These are phyloP conservation scores for Calocera viscosa DNA, from an alignment of 768 basidiomycete genomes.

Conservation along the genomic window DNA sequence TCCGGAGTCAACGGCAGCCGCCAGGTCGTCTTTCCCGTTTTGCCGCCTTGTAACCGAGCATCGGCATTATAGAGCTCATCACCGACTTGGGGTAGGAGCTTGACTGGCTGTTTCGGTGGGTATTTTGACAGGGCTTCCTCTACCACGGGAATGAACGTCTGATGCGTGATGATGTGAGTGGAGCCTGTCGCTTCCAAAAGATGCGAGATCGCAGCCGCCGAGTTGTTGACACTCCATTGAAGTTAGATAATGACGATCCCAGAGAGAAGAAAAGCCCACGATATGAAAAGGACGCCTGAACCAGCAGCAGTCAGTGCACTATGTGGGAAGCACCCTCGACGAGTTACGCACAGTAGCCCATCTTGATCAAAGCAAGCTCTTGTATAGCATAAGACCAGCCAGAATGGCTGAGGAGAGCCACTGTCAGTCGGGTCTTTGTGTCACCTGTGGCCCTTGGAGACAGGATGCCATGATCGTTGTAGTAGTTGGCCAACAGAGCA, in stretches of 20 bases:
- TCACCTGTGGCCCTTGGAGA: background rate
- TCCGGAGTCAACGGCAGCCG: constrained; percentile 24
- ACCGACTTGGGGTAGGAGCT: constrained; percentile 19
- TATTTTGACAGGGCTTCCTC: constrained; percentile 23
- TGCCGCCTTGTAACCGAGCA: constrained; percentile 30
- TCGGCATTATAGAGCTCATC: constrained; percentile 34
- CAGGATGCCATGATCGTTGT: constrained; percentile 1
- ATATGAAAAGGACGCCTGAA: background rate
- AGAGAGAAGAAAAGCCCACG: background rate
- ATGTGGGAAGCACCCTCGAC: background rate
- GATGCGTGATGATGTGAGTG: constrained; percentile 32
- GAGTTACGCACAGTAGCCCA: background rate
- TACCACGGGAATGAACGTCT: constrained; percentile 29
- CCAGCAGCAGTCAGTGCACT: background rate
- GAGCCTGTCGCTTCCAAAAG: constrained; percentile 32
- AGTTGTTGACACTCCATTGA: constrained; percentile 31
- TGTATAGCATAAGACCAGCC: background rate
- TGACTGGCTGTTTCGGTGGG: constrained; percentile 22
- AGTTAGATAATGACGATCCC: background rate
- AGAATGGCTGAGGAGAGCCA: background rate
- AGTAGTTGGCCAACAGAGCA: background rate
- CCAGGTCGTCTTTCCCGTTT: constrained; percentile 23
- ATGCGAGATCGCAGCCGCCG: constrained; percentile 36
- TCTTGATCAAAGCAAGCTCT: background rate
- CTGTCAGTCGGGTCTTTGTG: background rate